Conservation (phyloP, 352 stramenopile genomes). For the Phytophthora europaea region DNA sequence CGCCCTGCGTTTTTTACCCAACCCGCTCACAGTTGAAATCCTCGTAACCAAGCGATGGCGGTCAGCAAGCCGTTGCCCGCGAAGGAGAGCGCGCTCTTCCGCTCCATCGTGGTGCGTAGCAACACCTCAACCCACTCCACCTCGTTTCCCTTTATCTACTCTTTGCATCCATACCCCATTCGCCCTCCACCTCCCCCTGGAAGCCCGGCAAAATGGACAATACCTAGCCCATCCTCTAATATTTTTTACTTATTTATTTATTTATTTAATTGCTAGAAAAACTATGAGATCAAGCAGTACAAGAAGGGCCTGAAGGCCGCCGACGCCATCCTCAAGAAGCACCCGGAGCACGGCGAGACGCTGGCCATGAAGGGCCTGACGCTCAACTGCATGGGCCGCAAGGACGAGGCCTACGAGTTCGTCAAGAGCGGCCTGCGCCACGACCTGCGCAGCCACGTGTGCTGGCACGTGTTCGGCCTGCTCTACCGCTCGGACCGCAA, state of each 20-base stretch:
- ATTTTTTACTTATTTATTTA: constrained; percentile 1
- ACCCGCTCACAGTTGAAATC: constrained; percentile 29
- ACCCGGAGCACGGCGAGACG: constrained; percentile 97
- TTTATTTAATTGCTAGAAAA: constrained; percentile 76
- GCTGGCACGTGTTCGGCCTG: constrained; percentile 99
- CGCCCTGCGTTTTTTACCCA: constrained; percentile 21
- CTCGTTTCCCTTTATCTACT: background rate
- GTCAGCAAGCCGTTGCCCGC: constrained; percentile 85
- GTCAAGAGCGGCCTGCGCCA: constrained; percentile 95
- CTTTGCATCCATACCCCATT: background rate
- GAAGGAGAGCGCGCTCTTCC: constrained; percentile 97
- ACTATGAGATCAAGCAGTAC: constrained; percentile 99
- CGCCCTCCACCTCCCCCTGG: background rate
- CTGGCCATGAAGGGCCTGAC: constrained; percentile 99
- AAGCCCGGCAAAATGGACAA: constrained; percentile 5
- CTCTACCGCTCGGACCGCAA: constrained; percentile 97
- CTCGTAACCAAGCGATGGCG: constrained; percentile 44
- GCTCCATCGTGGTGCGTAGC: constrained; percentile 92
- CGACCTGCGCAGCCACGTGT: constrained; percentile 96
- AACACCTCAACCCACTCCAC: background rate
- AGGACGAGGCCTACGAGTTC: constrained; percentile 97
- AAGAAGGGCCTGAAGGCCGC: constrained; percentile 98
- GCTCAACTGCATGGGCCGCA: constrained; percentile 95
- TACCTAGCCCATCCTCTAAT: background rate
- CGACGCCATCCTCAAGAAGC: constrained; percentile 97